These are phyloP conservation scores for Aspergillus fumigatus DNA, from an alignment of 2,329 filamentous ascomycete genomes.

Conservation along the genomic window DNA sequence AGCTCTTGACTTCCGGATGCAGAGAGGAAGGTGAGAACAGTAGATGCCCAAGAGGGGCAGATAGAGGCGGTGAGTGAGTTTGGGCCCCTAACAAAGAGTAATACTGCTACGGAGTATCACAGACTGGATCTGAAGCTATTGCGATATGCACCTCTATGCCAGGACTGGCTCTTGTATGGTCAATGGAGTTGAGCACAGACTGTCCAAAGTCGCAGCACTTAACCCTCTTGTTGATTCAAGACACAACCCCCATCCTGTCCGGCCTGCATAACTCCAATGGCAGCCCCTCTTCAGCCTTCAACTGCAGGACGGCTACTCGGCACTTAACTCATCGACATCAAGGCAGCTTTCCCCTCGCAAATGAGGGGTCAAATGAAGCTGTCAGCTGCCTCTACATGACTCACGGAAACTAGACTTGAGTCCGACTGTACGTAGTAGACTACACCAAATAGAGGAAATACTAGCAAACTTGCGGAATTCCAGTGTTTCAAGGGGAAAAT, in stretches of 20 bases:
- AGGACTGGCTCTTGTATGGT: too few species aligned
- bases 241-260: neutral
- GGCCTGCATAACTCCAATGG: neutral
- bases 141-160: too few species aligned
- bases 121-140: neutral
- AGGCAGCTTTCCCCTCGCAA: neutral
- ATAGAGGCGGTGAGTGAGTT: neutral
- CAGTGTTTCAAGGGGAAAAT: neutral
- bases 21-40: neutral
- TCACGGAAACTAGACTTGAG: neutral
- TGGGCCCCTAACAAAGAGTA: neutral
- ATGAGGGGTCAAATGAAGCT: neutral
- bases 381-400: neutral
- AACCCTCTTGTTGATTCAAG: neutral
- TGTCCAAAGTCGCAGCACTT: neutral
- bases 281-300: too few species aligned
- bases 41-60: slow-evolving; percentile 1
- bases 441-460: neutral
- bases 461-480: neutral
- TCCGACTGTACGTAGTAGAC: neutral
- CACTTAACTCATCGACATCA: neutral
- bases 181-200: neutral
- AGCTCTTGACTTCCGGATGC: slow-evolving; percentile 2
- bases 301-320: neutral
- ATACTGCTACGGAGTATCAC: neutral